Conservation (phyloP, 805 yeast genomes). For the Monosporozyma solicola region DNA sequence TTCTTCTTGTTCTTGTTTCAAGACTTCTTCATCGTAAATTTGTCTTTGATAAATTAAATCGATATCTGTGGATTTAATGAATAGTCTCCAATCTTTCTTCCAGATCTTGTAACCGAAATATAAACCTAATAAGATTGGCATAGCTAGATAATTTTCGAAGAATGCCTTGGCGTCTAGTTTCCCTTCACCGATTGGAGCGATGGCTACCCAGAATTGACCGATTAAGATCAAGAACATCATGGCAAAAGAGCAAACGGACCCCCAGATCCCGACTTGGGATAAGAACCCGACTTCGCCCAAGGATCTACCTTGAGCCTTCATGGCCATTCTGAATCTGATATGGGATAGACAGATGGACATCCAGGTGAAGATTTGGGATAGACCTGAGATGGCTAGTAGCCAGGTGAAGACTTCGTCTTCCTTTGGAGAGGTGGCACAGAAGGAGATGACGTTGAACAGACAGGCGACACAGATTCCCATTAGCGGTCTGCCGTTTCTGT, state of each 20-base stretch:
- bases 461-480: constrained; percentile 45
- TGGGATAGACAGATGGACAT: constrained; percentile 47
- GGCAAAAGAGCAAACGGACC: constrained; percentile 43
- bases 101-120: constrained; percentile 40
- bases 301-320: constrained; percentile 45
- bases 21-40: constrained; percentile 27
- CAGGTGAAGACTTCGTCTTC: constrained; percentile 53
- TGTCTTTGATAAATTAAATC: constrained; percentile 27
- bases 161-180: constrained; percentile 34
- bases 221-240: constrained; percentile 43
- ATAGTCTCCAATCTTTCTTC: constrained; percentile 36
- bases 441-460: constrained; percentile 51
- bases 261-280: constrained; percentile 44
- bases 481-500: constrained; percentile 54
- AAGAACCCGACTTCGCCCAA: constrained; percentile 43
- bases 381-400: constrained; percentile 54
- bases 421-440: constrained; percentile 55
- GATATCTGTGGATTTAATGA: constrained; percentile 25
- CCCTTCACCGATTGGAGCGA: constrained; percentile 40
- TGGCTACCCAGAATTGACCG: constrained; percentile 60
- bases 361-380: constrained; percentile 59
- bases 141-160: constrained; percentile 40
- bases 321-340: constrained; percentile 50
- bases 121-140: constrained; percentile 36
- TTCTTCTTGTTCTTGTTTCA: constrained; percentile 29